phyloP scores from a whole-genome alignment of 164 flowering plant species.

The Saururus chinensis region DNA sequence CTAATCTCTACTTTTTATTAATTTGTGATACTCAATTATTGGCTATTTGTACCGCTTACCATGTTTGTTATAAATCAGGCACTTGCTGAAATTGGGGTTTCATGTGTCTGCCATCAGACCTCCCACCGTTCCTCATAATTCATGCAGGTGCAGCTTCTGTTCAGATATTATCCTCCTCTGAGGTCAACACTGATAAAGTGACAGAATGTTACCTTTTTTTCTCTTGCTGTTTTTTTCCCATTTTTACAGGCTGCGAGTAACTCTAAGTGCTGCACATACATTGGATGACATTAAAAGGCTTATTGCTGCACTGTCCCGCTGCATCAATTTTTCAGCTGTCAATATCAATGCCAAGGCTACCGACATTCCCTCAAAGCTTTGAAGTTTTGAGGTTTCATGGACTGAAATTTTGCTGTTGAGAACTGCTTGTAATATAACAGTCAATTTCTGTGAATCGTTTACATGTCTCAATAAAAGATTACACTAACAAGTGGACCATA shows the following conservation, averaged over 20 bases:
- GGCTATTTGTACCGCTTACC: not conserved
- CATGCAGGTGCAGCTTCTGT: constrained; percentile 55
- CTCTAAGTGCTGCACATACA: constrained; percentile 76
- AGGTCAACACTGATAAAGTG: not conserved
- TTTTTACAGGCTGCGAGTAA: constrained; percentile 53
- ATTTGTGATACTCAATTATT: not conserved
- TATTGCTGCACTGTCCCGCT: constrained; percentile 38
- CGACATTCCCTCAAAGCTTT: not conserved
- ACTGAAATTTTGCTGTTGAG: not conserved
- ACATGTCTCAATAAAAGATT: too few relatives aligned
- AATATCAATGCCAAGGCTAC: not conserved
- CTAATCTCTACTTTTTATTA: constrained; percentile 9
- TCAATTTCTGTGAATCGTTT: not conserved
- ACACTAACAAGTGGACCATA: too few relatives aligned
- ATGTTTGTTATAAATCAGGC: constrained; percentile 30
- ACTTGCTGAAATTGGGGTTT: constrained; percentile 64
- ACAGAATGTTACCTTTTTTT: not conserved
- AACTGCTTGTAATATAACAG: not conserved
- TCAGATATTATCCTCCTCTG: not conserved
- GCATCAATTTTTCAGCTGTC: constrained; percentile 30
- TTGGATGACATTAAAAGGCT: constrained; percentile 65
- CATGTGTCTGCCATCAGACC: constrained; percentile 94
- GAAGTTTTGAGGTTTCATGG: not conserved
- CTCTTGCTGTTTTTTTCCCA: not conserved
- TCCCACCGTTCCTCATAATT: constrained; percentile 88